A percentile compares a stretch with the other conserved stretches of the same genome.
Conservation (phyloP, 805 yeast species). For the Clavispora phyllophila region DNA sequence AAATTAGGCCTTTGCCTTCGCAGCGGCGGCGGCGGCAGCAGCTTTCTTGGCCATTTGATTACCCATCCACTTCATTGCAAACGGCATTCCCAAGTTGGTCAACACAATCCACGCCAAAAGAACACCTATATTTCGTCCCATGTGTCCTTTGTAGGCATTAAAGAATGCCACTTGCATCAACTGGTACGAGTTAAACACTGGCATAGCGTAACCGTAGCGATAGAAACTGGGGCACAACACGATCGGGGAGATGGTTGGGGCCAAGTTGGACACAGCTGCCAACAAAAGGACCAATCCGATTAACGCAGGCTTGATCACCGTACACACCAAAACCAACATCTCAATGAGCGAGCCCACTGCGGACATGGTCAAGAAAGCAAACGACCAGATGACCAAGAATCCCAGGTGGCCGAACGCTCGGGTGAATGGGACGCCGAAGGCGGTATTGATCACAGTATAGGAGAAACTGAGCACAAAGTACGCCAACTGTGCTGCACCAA, state of each 20-base stretch:
- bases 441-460: conserved; percentile 24
- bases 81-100: conserved; percentile 23
- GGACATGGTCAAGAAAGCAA: conserved; percentile 25
- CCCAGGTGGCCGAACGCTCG: conserved; percentile 27
- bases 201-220: conserved; percentile 35
- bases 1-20: neutral
- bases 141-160: conserved; percentile 29
- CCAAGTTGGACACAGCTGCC: conserved; percentile 25
- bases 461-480: conserved; percentile 25
- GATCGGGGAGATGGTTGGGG: conserved; percentile 29
- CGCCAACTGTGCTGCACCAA: conserved; percentile 23
- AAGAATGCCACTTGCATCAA: conserved; percentile 29
- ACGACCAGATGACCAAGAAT: conserved; percentile 29
- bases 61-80: conserved; percentile 19
- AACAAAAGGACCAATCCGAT: conserved; percentile 25
- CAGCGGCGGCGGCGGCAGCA: neutral
- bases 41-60: conserved; percentile 6
- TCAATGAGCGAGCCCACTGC: conserved; percentile 30
- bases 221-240: conserved; percentile 27
- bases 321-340: conserved; percentile 19
- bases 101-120: conserved; percentile 27
- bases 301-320: conserved; percentile 21
- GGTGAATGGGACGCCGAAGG: conserved; percentile 20
- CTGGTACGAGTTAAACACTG: conserved; percentile 26
- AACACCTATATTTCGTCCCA: conserved; percentile 30